Evolutionary conservation across 192 early-diverging fungal genomes (phyloP).

Genomic region (Gamsiella multidivaricata): DNA sequence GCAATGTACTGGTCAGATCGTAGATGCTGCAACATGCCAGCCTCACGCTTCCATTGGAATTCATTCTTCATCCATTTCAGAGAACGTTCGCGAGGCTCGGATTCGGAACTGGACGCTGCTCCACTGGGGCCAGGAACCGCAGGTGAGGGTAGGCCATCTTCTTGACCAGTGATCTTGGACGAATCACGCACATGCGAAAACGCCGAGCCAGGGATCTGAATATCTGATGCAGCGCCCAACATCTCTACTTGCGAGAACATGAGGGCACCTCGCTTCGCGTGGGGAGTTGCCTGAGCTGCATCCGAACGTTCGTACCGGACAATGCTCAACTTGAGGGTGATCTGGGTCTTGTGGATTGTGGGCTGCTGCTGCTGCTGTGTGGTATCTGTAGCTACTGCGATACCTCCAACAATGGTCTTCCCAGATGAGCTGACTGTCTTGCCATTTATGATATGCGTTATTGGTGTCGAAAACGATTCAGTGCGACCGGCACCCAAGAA

Average conservation of each 20-base stretch:
- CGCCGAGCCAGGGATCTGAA: conserved; percentile 25
- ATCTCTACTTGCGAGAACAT: conserved; percentile 51
- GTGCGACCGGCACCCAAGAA: no score
- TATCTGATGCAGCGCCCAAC: conserved; percentile 23
- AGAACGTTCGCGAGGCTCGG: conserved; percentile 36
- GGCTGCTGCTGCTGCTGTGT: not conserved
- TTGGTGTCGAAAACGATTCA: no score
- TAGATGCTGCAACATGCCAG: conserved; percentile 52
- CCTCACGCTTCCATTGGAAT: conserved; percentile 51
- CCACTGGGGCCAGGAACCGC: conserved; percentile 37
- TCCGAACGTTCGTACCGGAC: conserved; percentile 47
- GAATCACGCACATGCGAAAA: conserved; percentile 49
- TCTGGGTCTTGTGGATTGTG: conserved; percentile 36
- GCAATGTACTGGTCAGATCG: conserved; percentile 29
- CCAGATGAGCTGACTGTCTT: no score
- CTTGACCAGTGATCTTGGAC: conserved; percentile 32
- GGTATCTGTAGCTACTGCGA: no score
- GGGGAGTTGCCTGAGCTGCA: conserved; percentile 29
- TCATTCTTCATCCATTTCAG: conserved; percentile 50
- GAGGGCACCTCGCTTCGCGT: conserved; percentile 39
- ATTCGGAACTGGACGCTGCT: conserved; percentile 20
- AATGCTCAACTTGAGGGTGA: conserved; percentile 47
- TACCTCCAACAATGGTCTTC: conserved; percentile 4
- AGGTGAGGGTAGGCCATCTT: conserved; percentile 25
- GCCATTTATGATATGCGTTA: no score